Evolutionary conservation across 2,329 filamentous ascomycete genomes (phyloP), one percentile per base, ranked within the genome.

Genomic region (Diplodia intermedia): DNA sequence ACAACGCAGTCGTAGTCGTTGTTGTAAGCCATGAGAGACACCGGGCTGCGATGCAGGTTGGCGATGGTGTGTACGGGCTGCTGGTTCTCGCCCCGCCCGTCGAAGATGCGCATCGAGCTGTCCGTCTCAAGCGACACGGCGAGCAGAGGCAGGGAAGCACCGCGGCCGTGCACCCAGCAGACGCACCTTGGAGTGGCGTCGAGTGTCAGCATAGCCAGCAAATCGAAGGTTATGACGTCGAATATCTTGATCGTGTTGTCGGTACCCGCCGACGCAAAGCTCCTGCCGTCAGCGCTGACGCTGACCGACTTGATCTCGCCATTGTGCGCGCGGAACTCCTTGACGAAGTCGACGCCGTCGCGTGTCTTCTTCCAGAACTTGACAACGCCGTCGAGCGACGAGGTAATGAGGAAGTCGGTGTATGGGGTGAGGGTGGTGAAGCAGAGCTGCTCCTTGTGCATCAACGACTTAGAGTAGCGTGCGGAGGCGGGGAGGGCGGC

Each of bases 291-390:
- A 50, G 89, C 87, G 80, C 94, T 98, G 71, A 92, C 90, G 47
- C 90, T 95, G 54, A 95, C 92, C 33, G 90, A 91, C 69, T 85
- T 89, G 75, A 98, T 92, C 76, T 96, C 92, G 63, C 92, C 92
- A 68, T 87, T 85, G 80, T 99, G 96, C 8, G 95, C 94, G 76
- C 90, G 90, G 82, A 97, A 99, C 81, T 99, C 94, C 81, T 99
- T 99, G 65, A 98, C 94, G 76, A 99, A 99, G 81, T 99, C 96
- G 69, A 99, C 91, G 0, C 92, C 92, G 40, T 92, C 89, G 1
- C 88, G 90, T 71, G 91, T 87, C 82, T 99, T 99, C 83, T 99
- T 99, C 95, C 95, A 99, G 79, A 99, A 99, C 80, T 99, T 99
- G 73, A 98, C 94, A 0, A 94, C 91, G n/a, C 96, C 96, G 77